Base-by-base conservation (phyloP, 169 alveolate species). In the Plasmodium knowlesi region DNA sequence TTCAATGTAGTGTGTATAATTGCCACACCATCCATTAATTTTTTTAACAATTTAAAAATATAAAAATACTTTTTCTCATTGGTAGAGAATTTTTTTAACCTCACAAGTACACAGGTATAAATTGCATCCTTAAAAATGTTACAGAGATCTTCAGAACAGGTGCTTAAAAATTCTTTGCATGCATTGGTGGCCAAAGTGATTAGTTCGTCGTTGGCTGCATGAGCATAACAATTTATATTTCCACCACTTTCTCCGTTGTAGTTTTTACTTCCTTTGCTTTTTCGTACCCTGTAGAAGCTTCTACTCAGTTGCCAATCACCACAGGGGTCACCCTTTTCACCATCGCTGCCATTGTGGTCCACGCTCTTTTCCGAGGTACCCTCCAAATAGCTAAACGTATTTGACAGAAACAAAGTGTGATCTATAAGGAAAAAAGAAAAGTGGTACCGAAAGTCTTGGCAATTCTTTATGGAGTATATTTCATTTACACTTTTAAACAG, bases 81-180 rank as follows among this genome's bases (percentile, higher is more conserved):
- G 14, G 81, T 34, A 12, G 94, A 89, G 82, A 61, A 57, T 8
- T 89, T 89, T 79, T 89, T 89, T 80, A 89, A 73, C 82, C 94
- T 32, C 70, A 89, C 89, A 37, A 89, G 89, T 46, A 89, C 89
- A 73, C 94, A 89, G 9, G 94, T 89, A 72, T 89, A 89, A 22
- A 89, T 89, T 39, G 94, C 94, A 32, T 89, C 94, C 72, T 73
- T 89, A 89, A 89, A 89, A 57, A 89, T 73, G 50, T 89, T 78
- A 67, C 82, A 73, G 37, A 89, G 72, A 32, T 89, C 89, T 12
- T 89, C 82, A 57, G 88, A 57, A 14, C 94, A 89, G 50, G 46
- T 57, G 82, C 82, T 79, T 89, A 89, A 71, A 89, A 89, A 89
- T 79, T 89, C 94, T 89, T 89, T 89, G 82, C 94, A 89, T 79